phyloP scores from a whole-genome alignment of 169 alveolate species.

The Cytauxzoon felis region DNA sequence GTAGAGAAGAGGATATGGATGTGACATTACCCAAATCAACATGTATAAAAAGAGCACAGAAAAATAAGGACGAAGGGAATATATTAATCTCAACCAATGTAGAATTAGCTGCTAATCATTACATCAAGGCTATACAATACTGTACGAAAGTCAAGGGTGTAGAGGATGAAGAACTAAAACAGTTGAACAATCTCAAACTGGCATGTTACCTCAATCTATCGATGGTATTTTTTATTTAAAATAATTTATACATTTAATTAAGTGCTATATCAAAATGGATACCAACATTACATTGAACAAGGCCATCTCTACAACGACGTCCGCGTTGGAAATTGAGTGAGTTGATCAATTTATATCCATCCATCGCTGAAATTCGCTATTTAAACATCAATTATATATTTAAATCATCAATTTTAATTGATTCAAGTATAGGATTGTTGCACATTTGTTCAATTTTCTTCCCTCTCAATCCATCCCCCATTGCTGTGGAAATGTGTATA shows the following conservation, averaged over 20 bases:
- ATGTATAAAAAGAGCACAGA: constrained; percentile 51
- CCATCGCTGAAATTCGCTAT: too few species aligned
- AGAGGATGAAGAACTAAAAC: constrained; percentile 27
- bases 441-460: neutral
- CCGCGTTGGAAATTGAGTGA: constrained; percentile 42
- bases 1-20: constrained; percentile 30
- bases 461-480: neutral
- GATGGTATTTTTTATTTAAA: constrained; percentile 27
- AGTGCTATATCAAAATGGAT: constrained; percentile 56
- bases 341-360: too few species aligned
- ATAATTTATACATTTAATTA: neutral
- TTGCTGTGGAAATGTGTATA: neutral
- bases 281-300: constrained; percentile 16
- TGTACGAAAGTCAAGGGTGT: constrained; percentile 42
- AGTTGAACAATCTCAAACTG: constrained; percentile 23
- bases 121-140: constrained; percentile 52
- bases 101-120: constrained; percentile 56
- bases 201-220: constrained; percentile 56
- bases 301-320: constrained; percentile 33
- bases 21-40: constrained; percentile 49
- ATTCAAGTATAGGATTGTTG: neutral
- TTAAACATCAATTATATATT: too few species aligned
- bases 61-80: constrained; percentile 61
- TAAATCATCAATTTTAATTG: neutral
- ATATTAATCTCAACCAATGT: constrained; percentile 35